Percentiles rank a stretch among this genome's conserved stretches.
phyloP scores from a whole-genome alignment of 208 protist genomes.

The Blastocrithidia nonstop region DNA sequence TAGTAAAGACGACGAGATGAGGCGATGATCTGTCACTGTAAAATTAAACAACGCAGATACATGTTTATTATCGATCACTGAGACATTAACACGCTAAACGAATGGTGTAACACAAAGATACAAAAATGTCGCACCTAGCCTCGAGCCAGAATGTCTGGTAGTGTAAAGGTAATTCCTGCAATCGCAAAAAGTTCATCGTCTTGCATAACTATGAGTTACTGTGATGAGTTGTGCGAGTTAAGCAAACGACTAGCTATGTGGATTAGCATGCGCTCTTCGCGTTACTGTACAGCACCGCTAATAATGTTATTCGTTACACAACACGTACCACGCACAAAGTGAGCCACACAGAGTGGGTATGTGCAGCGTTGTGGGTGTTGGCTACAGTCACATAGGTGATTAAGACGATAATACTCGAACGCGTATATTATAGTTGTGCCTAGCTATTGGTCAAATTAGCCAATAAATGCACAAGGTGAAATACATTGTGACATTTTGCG shows the following conservation, averaged over 20 bases:
- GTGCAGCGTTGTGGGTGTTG: not conserved
- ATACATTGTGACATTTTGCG: too few relatives aligned
- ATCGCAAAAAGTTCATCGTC: constrained; percentile 38
- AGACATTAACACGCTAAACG: constrained; percentile 27
- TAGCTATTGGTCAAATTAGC: constrained; percentile 64
- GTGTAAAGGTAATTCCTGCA: constrained; percentile 49
- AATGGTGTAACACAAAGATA: constrained; percentile 50
- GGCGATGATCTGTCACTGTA: constrained; percentile 11
- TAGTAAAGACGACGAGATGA: constrained; percentile 35
- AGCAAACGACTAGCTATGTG: too few relatives aligned
- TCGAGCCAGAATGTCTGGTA: constrained; percentile 66
- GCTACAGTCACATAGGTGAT: not conserved
- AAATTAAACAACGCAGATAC: constrained; percentile 2
- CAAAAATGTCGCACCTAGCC: constrained; percentile 69
- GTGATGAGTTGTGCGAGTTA: too few relatives aligned
- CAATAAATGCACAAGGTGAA: constrained; percentile 45
- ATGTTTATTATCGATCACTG: constrained; percentile 11
- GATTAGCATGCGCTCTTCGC: too few relatives aligned
- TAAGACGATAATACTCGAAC: constrained; percentile 52
- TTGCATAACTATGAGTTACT: too few relatives aligned
- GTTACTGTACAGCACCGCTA: too few relatives aligned
- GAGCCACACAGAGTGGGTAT: too few relatives aligned
- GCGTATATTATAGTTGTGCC: constrained; percentile 45
- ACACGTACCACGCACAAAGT: too few relatives aligned
- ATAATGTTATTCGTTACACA: too few relatives aligned